Conservation (phyloP, 805 yeast genomes). For the Saccharomycopsis amapae region DNA sequence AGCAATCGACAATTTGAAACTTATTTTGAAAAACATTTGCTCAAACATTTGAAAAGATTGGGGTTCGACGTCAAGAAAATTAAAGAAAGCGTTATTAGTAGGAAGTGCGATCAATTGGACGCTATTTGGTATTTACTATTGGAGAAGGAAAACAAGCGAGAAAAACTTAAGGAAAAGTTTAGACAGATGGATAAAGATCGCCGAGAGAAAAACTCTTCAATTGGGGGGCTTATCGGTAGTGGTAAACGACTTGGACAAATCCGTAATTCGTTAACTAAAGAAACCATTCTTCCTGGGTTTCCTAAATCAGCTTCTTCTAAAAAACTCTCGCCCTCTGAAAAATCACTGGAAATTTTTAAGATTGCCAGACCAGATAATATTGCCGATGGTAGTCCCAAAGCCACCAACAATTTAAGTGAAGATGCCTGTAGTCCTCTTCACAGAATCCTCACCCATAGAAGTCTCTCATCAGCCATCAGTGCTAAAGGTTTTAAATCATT, state of each 20-base stretch:
- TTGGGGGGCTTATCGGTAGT: slow-evolving; percentile 15
- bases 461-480: no score
- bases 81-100: slow-evolving; percentile 41
- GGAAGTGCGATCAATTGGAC: slow-evolving; percentile 51
- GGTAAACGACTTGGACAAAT: slow-evolving; percentile 14
- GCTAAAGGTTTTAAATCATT: no score
- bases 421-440: no score
- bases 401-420: no score
- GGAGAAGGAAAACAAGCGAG: slow-evolving; percentile 29
- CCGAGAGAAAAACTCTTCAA: slow-evolving; percentile 7
- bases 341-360: no score
- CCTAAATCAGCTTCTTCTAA: neutral
- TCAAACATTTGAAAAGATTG: slow-evolving; percentile 20
- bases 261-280: slow-evolving; percentile 11
- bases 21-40: slow-evolving; percentile 17
- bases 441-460: no score
- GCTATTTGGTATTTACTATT: slow-evolving; percentile 20
- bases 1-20: slow-evolving; percentile 11
- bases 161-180: slow-evolving; percentile 24
- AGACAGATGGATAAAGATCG: slow-evolving; percentile 10
- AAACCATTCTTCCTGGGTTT: neutral
- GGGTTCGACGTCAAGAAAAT: slow-evolving; percentile 20
- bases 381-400: no score
- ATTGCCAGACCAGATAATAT: no score
- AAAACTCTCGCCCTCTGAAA: no score